Conservation (phyloP, 176 grass and related monocot genomes). For the Areca catechu region DNA sequence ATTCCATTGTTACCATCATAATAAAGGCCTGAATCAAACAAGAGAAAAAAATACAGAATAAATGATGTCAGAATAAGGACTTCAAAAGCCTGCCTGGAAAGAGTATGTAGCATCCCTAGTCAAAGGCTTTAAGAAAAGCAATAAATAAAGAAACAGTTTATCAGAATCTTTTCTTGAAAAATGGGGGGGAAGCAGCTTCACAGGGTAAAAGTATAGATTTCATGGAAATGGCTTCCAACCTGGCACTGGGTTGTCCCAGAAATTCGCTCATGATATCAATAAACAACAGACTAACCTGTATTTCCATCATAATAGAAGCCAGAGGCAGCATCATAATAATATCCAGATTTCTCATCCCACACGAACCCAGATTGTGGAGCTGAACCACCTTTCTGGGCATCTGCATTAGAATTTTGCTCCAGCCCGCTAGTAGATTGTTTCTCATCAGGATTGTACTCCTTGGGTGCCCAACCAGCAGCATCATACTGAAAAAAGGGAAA, state of each 20-base stretch:
- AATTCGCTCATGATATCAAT: neutral
- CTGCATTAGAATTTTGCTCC: conserved; percentile 22
- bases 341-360: conserved; percentile 98
- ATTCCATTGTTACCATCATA: conserved; percentile 81
- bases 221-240: no score
- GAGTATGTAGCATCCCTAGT: no score
- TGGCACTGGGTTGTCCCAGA: no score
- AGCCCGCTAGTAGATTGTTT: conserved; percentile 27
- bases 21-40: conserved; percentile 69
- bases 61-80: no score
- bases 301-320: conserved; percentile 99
- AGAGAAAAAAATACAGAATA: no score
- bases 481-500: conserved; percentile 50
- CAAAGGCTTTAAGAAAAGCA: no score
- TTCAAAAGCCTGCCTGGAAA: neutral
- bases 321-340: conserved; percentile 95
- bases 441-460: conserved; percentile 86
- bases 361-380: conserved; percentile 81
- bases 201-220: no score
- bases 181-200: no score
- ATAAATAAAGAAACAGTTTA: no score
- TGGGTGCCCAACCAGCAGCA: conserved; percentile 86
- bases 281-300: conserved; percentile 48
- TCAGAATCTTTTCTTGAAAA: no score
- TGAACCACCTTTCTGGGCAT: conserved; percentile 36